Evolutionary conservation across 306 rosid genomes (phyloP).

Genomic region (Glycine tomentella): DNA sequence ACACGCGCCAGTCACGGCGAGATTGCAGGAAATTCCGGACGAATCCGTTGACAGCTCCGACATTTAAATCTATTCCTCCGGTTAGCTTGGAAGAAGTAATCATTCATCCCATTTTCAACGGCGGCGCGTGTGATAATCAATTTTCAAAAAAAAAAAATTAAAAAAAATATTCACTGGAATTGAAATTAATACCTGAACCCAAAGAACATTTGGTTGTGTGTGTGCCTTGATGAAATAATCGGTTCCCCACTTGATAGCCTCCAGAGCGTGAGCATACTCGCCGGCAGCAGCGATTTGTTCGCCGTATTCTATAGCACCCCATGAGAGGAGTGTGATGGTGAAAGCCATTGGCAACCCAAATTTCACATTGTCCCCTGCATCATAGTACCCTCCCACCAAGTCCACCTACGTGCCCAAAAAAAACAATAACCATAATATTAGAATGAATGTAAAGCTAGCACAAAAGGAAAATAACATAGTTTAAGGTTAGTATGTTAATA

Average conservation of each 20-base stretch:
- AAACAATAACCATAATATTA: background rate
- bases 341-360: constrained; percentile 93
- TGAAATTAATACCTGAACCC: constrained; percentile 57
- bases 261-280: constrained; percentile 74
- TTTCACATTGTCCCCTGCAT: constrained; percentile 91
- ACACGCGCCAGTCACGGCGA: too few species aligned
- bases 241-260: constrained; percentile 94
- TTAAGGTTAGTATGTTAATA: too few species aligned
- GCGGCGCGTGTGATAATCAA: constrained; percentile 36
- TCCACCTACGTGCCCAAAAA: constrained; percentile 65
- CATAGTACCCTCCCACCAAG: constrained; percentile 92
- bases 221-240: constrained; percentile 93
- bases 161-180: too few species aligned
- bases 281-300: constrained; percentile 57
- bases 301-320: constrained; percentile 77
- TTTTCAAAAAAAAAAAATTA: too few species aligned
- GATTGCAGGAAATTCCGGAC: too few species aligned
- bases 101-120: background rate
- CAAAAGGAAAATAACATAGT: too few species aligned
- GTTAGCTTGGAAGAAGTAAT: too few species aligned
- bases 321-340: constrained; percentile 80
- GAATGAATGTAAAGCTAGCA: too few species aligned
- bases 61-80: too few species aligned
- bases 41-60: too few species aligned
- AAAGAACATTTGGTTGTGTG: constrained; percentile 70